Evolutionary conservation across 2,329 filamentous ascomycete genomes (phyloP), one percentile per base, ranked within the genome.

Genomic region (Exophiala alcalophila): DNA sequence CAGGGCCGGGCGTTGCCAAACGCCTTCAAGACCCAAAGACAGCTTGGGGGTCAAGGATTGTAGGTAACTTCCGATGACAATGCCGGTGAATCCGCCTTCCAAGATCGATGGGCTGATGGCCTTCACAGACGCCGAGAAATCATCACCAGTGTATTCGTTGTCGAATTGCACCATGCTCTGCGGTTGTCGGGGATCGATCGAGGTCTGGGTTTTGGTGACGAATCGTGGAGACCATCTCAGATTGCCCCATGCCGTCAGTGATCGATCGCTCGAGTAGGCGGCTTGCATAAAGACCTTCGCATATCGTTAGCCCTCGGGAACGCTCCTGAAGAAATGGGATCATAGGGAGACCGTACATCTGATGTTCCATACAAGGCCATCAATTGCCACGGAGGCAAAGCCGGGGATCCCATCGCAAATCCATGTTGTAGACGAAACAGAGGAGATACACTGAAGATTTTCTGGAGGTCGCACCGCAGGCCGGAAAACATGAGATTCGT

Each of bases 381-480:
- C 70, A 97, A 95, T 41, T 87, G 88, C 70, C 98, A 98, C 25
- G 92, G 92, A 65, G 90, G 90, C 66, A 94, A 76, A 56, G 85
- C 82, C 69, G 95, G 88, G 29, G 78, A 79, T 58, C 92, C 91
- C 80, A 96, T 87, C 42, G 91, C 84, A 67, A 98, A 92, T 59
- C 92, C 87, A 72, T 98, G 92, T 55, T 91, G 96, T 58, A 96
- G 86, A 71, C 97, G 91, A 77, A 98, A 98, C 57, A 97, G 74
- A 45, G 92, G 92, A 44, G 83, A 80, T 66, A 94, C 80, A 77
- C 89, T 92, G 72, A 97, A 94, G 63, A 88, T 83, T 77, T 96
- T 97, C 65, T 89, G 96, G 65, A 97, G 75, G 69, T 98, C 92
- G 66, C 91, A 94, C 64, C 91, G 86, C 66, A 98, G 78, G 61